Evolutionary conservation across 2,329 filamentous ascomycete genomes (phyloP), one percentile per base, ranked within the genome.

Genomic region (Pseudofabraea citricarpa): DNA sequence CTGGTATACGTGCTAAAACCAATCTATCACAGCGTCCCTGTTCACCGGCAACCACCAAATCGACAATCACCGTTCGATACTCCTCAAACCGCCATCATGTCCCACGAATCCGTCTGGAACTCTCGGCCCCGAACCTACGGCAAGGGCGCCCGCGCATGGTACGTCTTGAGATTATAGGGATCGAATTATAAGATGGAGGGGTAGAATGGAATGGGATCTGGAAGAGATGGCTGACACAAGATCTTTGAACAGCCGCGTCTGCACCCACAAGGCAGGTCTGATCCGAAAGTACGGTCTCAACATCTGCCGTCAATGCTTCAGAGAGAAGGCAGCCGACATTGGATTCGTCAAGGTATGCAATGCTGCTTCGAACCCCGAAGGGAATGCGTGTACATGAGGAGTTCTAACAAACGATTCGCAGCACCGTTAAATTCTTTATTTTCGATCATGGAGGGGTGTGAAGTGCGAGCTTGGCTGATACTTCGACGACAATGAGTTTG

Each of bases 281-380:
- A 95, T 98, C 83, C 90, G 93, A 80, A 98, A 98, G 80, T 98
- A 98, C 79, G 91, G 93, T 69, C 81, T 96, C 63, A 89, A 95
- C 74, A 81, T 86, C 68, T 86, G 82, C 80, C 81, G 82, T 79
- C 82, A 86, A 70, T 86, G 82, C 77, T 86, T 85, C 79, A 77
- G 81, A 64, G 81, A 85, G 75, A 84, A 84, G 76, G 70, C 79
- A 57, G 70, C 77, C 69, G 81, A 85, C 65, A 85, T 85, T 69
- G 81, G 81, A 63, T 85, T 85, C 72, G 73, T 78, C 73, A 85
- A 85, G 81, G 80, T 83, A 65, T 53, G 57, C 43, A 31, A 31
- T 15, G 27, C 4, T 13, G 7, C 3, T 12, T n/a, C 13, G 27
- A 10, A 31, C 13, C 3, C 27, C 27, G 5, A 4, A 5, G 20